Conservation (phyloP, 179 eudicot species). For the Patellifolia procumbens region DNA sequence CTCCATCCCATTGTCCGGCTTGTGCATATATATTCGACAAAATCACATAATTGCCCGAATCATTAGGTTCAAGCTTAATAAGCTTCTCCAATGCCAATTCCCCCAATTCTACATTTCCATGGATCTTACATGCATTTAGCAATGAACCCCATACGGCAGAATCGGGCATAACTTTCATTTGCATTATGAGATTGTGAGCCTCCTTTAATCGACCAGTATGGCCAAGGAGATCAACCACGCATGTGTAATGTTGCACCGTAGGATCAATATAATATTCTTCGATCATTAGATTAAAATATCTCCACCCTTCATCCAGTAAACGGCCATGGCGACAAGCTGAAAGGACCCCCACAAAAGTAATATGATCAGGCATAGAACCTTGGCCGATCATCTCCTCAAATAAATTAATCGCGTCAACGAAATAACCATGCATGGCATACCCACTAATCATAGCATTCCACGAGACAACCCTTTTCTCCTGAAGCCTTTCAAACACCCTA, state of each 20-base stretch:
- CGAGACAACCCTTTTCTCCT: conserved; percentile 56
- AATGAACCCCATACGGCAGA: conserved; percentile 53
- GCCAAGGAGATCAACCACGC: conserved; percentile 55
- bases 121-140: conserved; percentile 48
- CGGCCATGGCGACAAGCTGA: conserved; percentile 88
- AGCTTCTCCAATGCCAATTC: conserved; percentile 48
- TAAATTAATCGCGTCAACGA: conserved; percentile 54
- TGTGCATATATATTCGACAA: conserved; percentile 51
- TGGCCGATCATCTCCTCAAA: conserved; percentile 51
- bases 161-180: conserved; percentile 45
- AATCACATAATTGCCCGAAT: conserved; percentile 48
- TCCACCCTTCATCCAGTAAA: conserved; percentile 57
- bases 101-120: conserved; percentile 46
- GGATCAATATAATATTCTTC: conserved; percentile 42
- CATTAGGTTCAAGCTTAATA: conserved; percentile 48
- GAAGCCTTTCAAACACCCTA: conserved; percentile 53
- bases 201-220: conserved; percentile 47
- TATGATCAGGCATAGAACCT: conserved; percentile 60
- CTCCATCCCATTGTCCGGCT: conserved; percentile 57
- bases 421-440: conserved; percentile 75
- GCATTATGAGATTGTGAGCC: conserved; percentile 41
- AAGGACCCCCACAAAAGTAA: conserved; percentile 79
- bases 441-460: conserved; percentile 90
- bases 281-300: conserved; percentile 56
- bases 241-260: conserved; percentile 50